Evolutionary conservation across 2,329 filamentous ascomycete species (phyloP).

Genomic region (Myrmaecium sp.): DNA sequence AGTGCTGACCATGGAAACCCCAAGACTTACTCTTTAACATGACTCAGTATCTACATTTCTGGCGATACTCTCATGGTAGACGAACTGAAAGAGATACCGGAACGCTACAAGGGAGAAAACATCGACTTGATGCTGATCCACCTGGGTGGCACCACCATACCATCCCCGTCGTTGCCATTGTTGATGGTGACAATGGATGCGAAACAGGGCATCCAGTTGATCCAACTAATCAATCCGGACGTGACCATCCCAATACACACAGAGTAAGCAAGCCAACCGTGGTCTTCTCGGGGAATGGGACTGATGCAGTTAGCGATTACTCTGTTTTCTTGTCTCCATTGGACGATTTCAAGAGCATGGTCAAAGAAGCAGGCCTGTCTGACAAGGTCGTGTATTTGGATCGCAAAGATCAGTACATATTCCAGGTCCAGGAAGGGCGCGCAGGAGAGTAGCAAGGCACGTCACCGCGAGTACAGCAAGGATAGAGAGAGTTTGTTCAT

Average conservation of each 20-base stretch:
- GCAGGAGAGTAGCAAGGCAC: slow-evolving; percentile 5
- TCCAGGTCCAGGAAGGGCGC: slow-evolving; percentile 25
- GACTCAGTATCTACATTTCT: slow-evolving; percentile 50
- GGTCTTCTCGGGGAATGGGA: no score
- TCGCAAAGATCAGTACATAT: slow-evolving; percentile 39
- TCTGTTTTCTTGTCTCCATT: slow-evolving; percentile 43
- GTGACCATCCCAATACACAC: slow-evolving; percentile 48
- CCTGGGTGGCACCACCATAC: slow-evolving; percentile 48
- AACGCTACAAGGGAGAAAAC: slow-evolving; percentile 33
- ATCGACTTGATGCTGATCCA: slow-evolving; percentile 53
- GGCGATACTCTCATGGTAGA: slow-evolving; percentile 48
- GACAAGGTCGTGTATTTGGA: slow-evolving; percentile 44
- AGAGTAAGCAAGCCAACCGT: no score
- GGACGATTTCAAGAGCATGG: slow-evolving; percentile 40
- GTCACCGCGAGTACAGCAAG: background rate
- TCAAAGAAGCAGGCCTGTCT: slow-evolving; percentile 33
- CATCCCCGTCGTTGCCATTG: slow-evolving; percentile 38
- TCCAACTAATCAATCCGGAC: slow-evolving; percentile 42
- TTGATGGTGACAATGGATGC: slow-evolving; percentile 56
- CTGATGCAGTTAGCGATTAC: slow-evolving; percentile 29
- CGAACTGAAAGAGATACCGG: slow-evolving; percentile 43
- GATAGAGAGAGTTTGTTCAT: background rate
- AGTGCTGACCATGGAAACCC: slow-evolving; percentile 12
- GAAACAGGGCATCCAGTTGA: slow-evolving; percentile 41
- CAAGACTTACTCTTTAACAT: no score